Base-by-base conservation (phyloP, 176 grass and related monocot species). In the Carex littledalei region DNA sequence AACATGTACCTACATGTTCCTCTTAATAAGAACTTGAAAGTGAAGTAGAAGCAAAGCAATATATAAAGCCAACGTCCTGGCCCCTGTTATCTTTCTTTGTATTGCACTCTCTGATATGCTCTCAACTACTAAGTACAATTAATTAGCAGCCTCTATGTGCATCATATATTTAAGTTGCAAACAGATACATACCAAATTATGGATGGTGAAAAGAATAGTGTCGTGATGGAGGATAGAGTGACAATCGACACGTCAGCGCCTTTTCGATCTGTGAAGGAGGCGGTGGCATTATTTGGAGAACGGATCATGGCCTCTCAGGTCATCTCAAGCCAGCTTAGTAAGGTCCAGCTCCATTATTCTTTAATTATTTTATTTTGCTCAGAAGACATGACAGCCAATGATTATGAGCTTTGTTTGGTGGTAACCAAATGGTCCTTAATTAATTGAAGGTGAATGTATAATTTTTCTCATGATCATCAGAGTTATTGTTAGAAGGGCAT, bases 181-280 rank as follows among this genome's bases (percentile, higher is more conserved):
- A 73, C 50, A 9, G 21, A 31, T 55, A 31, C 13, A 78, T 14
- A 78, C 73, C 12, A 55, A 31, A 54, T 78, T 74, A 78, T 31
- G 73, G 24, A 29, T 56, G 50, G 50, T 56, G 49, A 53, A 50
- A 78, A 55, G 9, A 78, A 55, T 17, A 78, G 21, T 56, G 12
- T 3, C 32, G 2, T 31, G 3, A 78, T 78, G 49, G 50, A 5
- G 14, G 47, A 22, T 77, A 55, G 73, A 32, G 73, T 17, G 13
- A 75, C 55, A 56, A 82, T 89, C 20, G 84, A 89, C 59, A 89
- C 78, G 2, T 85, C 78, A n/a, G 22, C 24, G 6, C 88, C 83
- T 3, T 89, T 89, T 22, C 55, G 18, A 63, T 86, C 88, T 3
- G 88, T 89, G 67, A 89, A 89, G 88, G 78, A 89, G 67, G 83